Evolutionary conservation across 108 stramenopile genomes (phyloP).

Genomic region (Epithemia pelagica): DNA sequence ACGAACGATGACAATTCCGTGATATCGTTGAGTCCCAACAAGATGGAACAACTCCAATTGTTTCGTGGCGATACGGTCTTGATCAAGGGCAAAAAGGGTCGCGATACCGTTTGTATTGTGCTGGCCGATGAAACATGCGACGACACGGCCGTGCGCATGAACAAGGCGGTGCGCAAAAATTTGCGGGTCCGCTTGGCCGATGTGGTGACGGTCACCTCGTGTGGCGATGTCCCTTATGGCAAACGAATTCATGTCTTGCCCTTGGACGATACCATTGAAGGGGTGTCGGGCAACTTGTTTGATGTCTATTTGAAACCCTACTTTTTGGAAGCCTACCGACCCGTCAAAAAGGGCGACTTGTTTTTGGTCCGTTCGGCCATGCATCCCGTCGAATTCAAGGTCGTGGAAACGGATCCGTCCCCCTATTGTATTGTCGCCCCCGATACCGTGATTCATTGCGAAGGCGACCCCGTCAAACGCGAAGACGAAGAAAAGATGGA

Average conservation of each 20-base stretch:
- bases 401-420: conserved; percentile 96
- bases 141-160: conserved; percentile 95
- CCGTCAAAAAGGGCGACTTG: conserved; percentile 98
- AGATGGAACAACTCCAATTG: conserved; percentile 98
- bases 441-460: conserved; percentile 99
- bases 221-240: conserved; percentile 97
- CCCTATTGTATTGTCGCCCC: conserved; percentile 98
- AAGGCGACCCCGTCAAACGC: conserved; percentile 98
- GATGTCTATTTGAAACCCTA: conserved; percentile 99
- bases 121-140: conserved; percentile 96
- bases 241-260: conserved; percentile 98
- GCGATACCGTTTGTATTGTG: conserved; percentile 98
- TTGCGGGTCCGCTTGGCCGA: conserved; percentile 94
- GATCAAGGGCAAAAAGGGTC: conserved; percentile 98
- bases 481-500: conserved; percentile 98
- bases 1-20: conserved; percentile 99
- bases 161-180: conserved; percentile 99
- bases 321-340: conserved; percentile 99
- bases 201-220: conserved; percentile 90
- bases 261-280: conserved; percentile 98
- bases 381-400: conserved; percentile 99
- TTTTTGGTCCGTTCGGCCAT: conserved; percentile 97
- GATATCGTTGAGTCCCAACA: conserved; percentile 81
- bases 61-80: conserved; percentile 98
- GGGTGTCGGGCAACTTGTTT: conserved; percentile 97